Percentiles rank a stretch among this genome's conserved stretches.
Conservation (phyloP, 305 asterid genomes). For the Plantago coronopus region DNA sequence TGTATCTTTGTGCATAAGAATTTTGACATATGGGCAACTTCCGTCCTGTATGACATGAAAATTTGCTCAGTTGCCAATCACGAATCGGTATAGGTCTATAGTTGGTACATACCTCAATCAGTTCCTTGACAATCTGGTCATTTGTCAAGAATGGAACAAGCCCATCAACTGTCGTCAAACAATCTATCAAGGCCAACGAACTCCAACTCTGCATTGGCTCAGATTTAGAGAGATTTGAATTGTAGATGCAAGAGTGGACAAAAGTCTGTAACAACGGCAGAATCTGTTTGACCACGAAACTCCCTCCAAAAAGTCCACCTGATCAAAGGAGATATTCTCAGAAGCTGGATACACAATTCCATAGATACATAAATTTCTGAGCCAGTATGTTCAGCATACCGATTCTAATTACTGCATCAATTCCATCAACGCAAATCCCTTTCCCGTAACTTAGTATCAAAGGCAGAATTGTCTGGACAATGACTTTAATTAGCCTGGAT, state of each 20-base stretch:
- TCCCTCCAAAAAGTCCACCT: conserved; percentile 89
- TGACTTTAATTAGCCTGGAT: conserved; percentile 22
- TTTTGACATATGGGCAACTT: conserved; percentile 57
- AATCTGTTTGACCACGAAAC: conserved; percentile 67
- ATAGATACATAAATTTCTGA: conserved; percentile 14
- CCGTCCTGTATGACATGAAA: conserved; percentile 54
- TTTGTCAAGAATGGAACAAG: conserved; percentile 59
- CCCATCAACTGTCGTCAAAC: conserved; percentile 72
- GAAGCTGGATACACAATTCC: conserved; percentile 21
- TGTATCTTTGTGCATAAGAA: conserved; percentile 66
- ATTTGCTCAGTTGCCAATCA: conserved; percentile 8
- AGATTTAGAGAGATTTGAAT: conserved; percentile 49
- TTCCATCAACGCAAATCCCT: conserved; percentile 86
- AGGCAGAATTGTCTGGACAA: conserved; percentile 81
- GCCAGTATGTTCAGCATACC: conserved; percentile 44
- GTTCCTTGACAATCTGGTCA: conserved; percentile 68
- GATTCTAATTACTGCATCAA: conserved; percentile 81
- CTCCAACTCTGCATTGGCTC: conserved; percentile 92
- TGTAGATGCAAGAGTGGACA: conserved; percentile 56
- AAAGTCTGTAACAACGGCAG: conserved; percentile 63
- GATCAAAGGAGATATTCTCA: conserved; percentile 28
- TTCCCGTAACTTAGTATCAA: conserved; percentile 87
- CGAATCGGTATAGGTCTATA: conserved; percentile 2
- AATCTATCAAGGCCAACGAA: conserved; percentile 62
- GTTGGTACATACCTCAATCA: conserved; percentile 63